phyloP scores from a whole-genome alignment of 1,139 yeast species.

The Blastobotrys ciferrii region DNA sequence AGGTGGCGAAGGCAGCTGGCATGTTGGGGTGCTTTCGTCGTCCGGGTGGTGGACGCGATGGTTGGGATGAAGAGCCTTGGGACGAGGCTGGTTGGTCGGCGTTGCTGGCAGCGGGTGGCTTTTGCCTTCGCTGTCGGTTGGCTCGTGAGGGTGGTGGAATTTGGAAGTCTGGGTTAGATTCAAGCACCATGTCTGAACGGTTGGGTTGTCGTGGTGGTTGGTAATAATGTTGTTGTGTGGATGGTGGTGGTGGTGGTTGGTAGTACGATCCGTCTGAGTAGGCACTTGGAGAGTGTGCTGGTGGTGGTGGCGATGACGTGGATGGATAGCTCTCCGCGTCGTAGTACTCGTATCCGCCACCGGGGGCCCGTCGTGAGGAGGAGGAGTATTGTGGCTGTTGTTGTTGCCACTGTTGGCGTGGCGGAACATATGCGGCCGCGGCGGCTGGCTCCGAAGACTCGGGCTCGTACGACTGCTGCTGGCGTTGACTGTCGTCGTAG shows the following conservation, averaged over 20 bases:
- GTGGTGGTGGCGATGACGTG: constrained; percentile 11
- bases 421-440: constrained; percentile 23
- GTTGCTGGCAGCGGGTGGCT: neutral
- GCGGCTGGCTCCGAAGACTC: neutral
- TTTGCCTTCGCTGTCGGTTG: constrained; percentile 6
- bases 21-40: constrained; percentile 8
- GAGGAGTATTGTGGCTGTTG: neutral
- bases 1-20: constrained; percentile 19
- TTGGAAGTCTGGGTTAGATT: constrained; percentile 38
- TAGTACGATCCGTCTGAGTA: constrained; percentile 8
- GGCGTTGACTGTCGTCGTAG: no score
- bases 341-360: neutral
- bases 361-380: no score
- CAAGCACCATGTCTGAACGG: constrained; percentile 32
- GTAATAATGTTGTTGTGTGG: constrained; percentile 16
- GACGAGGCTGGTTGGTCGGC: neutral
- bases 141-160: constrained; percentile 22
- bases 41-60: neutral
- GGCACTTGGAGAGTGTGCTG: constrained; percentile 14
- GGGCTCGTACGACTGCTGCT: neutral
- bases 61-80: neutral
- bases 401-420: constrained; percentile 25
- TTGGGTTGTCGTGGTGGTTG: constrained; percentile 20
- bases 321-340: neutral
- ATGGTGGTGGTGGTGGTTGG: constrained; percentile 30